A percentile compares a stretch with the other conserved stretches of the same genome.
Evolutionary conservation across 2,329 filamentous ascomycete genomes (phyloP).

Genomic region (Nemania abortiva): DNA sequence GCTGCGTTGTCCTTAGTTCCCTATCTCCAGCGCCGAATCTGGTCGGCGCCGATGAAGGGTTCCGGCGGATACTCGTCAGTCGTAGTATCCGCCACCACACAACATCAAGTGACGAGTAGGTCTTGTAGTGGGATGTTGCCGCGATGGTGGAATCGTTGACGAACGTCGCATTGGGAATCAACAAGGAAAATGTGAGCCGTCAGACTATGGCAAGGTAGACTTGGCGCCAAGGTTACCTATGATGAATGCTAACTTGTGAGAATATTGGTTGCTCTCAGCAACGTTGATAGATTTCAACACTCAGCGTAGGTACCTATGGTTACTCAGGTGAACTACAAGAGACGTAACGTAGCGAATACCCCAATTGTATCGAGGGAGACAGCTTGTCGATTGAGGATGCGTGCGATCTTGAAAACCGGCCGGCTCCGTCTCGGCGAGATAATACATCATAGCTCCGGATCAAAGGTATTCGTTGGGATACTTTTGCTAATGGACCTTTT

Average conservation of each 20-base stretch:
- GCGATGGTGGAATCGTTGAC: slow-evolving; percentile 2
- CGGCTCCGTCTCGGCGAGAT: slow-evolving; percentile 17
- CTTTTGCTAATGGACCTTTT: background rate
- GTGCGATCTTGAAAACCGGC: slow-evolving; percentile 7
- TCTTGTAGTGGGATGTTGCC: slow-evolving; percentile 12
- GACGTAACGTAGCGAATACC: slow-evolving; percentile 33
- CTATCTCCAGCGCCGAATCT: slow-evolving; percentile 9
- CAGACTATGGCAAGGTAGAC: slow-evolving; percentile 1
- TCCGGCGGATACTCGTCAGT: slow-evolving; percentile 25
- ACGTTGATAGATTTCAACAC: slow-evolving; percentile 3
- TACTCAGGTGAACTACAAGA: slow-evolving; percentile 1
- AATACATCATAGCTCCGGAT: slow-evolving; percentile 1
- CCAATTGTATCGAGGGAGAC: slow-evolving; percentile 1
- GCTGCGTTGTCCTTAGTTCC: slow-evolving; percentile 1
- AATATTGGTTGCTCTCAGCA: slow-evolving; percentile 5
- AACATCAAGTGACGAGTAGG: background rate
- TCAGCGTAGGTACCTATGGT: slow-evolving; percentile 12
- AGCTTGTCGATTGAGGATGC: slow-evolving; percentile 3
- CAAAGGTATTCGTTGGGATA: background rate
- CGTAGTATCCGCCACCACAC: slow-evolving; percentile 24
- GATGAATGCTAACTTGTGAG: background rate
- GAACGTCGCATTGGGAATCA: background rate
- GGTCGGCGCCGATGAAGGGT: slow-evolving; percentile 1
- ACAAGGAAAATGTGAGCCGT: background rate
- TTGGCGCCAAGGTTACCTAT: slow-evolving; percentile 14